Conservation (phyloP, 371 early-diverging fungal species). For the Syncephalis fuscata region DNA sequence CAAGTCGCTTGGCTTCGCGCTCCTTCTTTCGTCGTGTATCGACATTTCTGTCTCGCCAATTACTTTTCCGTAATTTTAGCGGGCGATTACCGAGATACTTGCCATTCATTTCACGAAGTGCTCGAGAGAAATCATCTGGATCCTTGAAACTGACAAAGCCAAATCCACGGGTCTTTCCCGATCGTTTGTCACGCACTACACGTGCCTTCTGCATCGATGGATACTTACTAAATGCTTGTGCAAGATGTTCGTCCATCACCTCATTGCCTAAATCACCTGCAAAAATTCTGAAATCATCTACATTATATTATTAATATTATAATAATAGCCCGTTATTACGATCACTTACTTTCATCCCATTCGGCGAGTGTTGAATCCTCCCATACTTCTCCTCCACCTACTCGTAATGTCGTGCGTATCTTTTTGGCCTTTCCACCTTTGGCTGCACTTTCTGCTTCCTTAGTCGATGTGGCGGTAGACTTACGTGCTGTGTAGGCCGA, state of each 20-base stretch:
- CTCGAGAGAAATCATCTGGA: conserved; percentile 66
- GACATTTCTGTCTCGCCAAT: conserved; percentile 67
- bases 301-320: neutral
- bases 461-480: too few relatives aligned
- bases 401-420: conserved; percentile 46
- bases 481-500: too few relatives aligned
- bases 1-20: neutral
- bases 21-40: conserved; percentile 1
- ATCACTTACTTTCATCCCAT: conserved; percentile 62
- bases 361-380: conserved; percentile 77
- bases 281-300: conserved; percentile 74
- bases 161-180: conserved; percentile 65
- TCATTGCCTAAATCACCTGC: conserved; percentile 83
- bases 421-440: conserved; percentile 10
- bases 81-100: conserved; percentile 86
- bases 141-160: conserved; percentile 73
- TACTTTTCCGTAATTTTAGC: conserved; percentile 83
- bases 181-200: conserved; percentile 62
- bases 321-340: neutral
- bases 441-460: neutral
- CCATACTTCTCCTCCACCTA: conserved; percentile 91
- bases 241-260: conserved; percentile 62
- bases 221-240: conserved; percentile 62
- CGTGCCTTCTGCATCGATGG: conserved; percentile 54
- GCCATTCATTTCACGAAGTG: conserved; percentile 85